Evolutionary conservation across 2,329 filamentous ascomycete genomes (phyloP), one percentile per base, ranked within the genome.

Genomic region (Moelleriella libera): DNA sequence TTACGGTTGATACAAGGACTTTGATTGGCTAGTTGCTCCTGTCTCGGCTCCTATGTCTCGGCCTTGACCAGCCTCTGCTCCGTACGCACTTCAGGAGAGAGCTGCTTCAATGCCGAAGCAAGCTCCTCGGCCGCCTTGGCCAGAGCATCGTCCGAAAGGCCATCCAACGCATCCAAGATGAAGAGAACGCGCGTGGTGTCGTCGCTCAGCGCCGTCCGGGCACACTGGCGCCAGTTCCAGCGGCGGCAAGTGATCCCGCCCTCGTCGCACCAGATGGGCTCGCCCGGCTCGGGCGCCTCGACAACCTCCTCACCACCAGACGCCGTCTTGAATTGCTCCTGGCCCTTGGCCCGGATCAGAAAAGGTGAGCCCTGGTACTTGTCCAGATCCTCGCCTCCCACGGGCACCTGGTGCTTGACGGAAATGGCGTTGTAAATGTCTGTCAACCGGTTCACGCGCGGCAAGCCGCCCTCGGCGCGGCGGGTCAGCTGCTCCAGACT

Each of bases 391-490:
- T 54, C 51, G n/a, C 53, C 53, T 3, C 53, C 53, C 1, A 54
- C 37, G 3, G 52, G 53, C 8, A 54, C 48, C 29, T 53, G 52
- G 14, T 53, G 48, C 43, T 54, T 54, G 46, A 53, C 49, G 2
- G 53, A 54, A 14, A 54, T 53, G 45, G 51, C 51, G 37, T 54
- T 54, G 51, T 54, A 54, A 14, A 54, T 53, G 45, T 54, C 53
- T 1, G 53, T 53, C 32, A 54, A 28, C 9, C 52, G 46, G 40
- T 54, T 53, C 30, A 54, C 51, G 3, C 51, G 51, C n/a, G 53
- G 53, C 11, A 53, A 44, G 5, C 51, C 50, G 5, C 31, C 47
- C 34, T 47, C 47, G 4, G 45, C 53, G 11, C 53, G 51, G 8
- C 51, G 53, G 10, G 53, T 54, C 5, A 54, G 30, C 5, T 50